These are phyloP conservation scores for Obelidium mucronatum DNA, from an alignment of 192 early-diverging fungal genomes.

Conservation along the genomic window DNA sequence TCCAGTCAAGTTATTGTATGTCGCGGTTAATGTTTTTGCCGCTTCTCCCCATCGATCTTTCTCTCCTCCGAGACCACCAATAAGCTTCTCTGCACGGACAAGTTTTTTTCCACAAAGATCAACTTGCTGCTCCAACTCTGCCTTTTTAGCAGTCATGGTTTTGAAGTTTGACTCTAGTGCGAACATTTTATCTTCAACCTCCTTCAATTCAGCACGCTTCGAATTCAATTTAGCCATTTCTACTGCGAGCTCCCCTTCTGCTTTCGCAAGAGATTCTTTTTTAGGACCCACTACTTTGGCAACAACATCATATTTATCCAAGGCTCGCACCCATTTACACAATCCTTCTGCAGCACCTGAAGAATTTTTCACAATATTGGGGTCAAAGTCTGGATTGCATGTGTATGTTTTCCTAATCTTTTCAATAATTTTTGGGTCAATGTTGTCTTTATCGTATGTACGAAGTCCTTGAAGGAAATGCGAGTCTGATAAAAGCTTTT, in stretches of 20 bases:
- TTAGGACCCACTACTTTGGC: slow-evolving; percentile 68
- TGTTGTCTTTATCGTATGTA: slow-evolving; percentile 69
- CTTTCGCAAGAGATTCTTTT: slow-evolving; percentile 63
- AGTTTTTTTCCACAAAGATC: slow-evolving; percentile 63
- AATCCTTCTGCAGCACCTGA: slow-evolving; percentile 64
- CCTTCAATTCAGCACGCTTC: slow-evolving; percentile 64
- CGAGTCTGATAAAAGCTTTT: slow-evolving; percentile 60
- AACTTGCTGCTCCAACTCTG: slow-evolving; percentile 63
- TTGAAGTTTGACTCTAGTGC: slow-evolving; percentile 58
- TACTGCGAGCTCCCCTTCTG: slow-evolving; percentile 61
- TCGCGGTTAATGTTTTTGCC: slow-evolving; percentile 46
- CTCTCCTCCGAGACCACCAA: slow-evolving; percentile 64
- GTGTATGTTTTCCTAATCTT: slow-evolving; percentile 64
- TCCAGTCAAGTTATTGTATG: slow-evolving; percentile 60
- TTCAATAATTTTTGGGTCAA: slow-evolving; percentile 65
- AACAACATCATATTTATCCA: slow-evolving; percentile 69
- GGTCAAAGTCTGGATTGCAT: slow-evolving; percentile 70
- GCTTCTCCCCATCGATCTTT: slow-evolving; percentile 69
- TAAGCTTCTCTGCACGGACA: slow-evolving; percentile 64
- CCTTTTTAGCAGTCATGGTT: slow-evolving; percentile 64
- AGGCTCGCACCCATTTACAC: slow-evolving; percentile 65
- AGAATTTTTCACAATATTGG: slow-evolving; percentile 68
- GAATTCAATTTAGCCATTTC: slow-evolving; percentile 65
- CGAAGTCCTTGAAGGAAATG: slow-evolving; percentile 62
- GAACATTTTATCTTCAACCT: slow-evolving; percentile 69